phyloP scores from a whole-genome alignment of 2,329 filamentous ascomycete species.

The Talaromyces islandicus region DNA sequence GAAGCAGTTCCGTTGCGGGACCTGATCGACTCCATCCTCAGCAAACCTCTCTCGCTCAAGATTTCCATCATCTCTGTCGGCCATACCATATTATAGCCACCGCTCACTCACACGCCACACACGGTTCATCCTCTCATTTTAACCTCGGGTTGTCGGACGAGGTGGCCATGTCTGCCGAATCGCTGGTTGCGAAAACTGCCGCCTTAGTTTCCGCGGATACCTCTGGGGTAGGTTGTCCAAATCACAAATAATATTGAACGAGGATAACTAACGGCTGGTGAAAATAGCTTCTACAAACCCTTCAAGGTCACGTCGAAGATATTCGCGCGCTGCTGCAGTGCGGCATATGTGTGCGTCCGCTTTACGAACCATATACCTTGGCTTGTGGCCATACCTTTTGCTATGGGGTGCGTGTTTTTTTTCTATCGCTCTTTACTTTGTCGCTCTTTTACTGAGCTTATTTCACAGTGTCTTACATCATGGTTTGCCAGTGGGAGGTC shows the following conservation, averaged over 20 bases:
- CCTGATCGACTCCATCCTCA: not conserved
- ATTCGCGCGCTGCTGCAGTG: constrained; percentile 59
- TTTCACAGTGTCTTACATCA: constrained; percentile 48
- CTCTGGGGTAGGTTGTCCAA: constrained; percentile 24
- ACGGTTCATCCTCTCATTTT: not conserved
- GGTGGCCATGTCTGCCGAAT: constrained; percentile 4
- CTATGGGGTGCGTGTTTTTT: constrained; percentile 50
- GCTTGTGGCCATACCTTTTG: constrained; percentile 67
- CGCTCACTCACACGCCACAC: not conserved
- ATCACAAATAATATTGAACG: not conserved
- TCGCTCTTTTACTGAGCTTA: constrained; percentile 17
- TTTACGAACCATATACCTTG: constrained; percentile 65
- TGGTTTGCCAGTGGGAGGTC: constrained; percentile 49
- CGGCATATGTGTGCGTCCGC: constrained; percentile 61
- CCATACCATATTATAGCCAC: not conserved
- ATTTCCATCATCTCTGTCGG: not conserved
- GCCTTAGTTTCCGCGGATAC: constrained; percentile 7
- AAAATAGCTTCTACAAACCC: constrained; percentile 33
- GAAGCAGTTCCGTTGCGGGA: not conserved
- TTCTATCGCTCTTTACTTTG: not conserved
- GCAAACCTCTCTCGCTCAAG: not conserved
- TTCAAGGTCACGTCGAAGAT: constrained; percentile 53
- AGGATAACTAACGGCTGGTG: not conserved
- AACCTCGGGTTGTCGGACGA: not conserved
- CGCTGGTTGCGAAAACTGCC: not conserved